Conservation (phyloP, 2,329 filamentous ascomycete genomes). For the Pseudogymnoascus sp. region DNA sequence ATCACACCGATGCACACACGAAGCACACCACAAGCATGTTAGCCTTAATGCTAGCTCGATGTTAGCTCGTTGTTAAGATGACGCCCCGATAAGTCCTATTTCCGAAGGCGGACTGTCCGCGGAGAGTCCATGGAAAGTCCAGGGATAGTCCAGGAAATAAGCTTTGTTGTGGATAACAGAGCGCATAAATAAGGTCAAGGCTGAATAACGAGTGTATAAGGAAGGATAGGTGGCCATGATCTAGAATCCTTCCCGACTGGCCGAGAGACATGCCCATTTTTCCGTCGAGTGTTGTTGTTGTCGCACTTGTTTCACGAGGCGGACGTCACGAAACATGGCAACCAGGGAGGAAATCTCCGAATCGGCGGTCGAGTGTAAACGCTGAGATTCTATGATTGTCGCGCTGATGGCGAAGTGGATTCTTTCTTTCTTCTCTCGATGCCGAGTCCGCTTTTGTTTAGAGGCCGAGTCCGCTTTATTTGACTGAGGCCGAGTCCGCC, state of each 20-base stretch:
- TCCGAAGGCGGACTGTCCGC: background rate
- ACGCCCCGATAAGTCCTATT: conserved; percentile 4
- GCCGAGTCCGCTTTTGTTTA: background rate
- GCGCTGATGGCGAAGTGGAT: background rate
- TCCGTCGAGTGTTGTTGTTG: background rate
- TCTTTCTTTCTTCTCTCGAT: background rate
- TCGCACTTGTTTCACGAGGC: background rate
- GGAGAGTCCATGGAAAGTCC: background rate
- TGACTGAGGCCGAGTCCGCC: background rate
- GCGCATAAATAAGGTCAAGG: background rate
- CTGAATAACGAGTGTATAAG: background rate
- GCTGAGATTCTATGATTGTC: background rate
- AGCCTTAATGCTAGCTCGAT: background rate
- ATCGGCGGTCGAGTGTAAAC: background rate
- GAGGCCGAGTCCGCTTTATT: background rate
- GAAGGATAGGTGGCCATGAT: background rate
- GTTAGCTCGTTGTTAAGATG: background rate
- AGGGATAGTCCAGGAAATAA: background rate
- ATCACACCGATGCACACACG: background rate
- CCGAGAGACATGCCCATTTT: conserved; percentile 1
- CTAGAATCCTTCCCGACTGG: background rate
- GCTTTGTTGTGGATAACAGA: background rate
- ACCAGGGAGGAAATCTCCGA: background rate
- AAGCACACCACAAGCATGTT: background rate
- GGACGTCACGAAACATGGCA: background rate